Evolutionary conservation across 202 grass and related monocot species (phyloP).

Genomic region (Saccharum hybrid): DNA sequence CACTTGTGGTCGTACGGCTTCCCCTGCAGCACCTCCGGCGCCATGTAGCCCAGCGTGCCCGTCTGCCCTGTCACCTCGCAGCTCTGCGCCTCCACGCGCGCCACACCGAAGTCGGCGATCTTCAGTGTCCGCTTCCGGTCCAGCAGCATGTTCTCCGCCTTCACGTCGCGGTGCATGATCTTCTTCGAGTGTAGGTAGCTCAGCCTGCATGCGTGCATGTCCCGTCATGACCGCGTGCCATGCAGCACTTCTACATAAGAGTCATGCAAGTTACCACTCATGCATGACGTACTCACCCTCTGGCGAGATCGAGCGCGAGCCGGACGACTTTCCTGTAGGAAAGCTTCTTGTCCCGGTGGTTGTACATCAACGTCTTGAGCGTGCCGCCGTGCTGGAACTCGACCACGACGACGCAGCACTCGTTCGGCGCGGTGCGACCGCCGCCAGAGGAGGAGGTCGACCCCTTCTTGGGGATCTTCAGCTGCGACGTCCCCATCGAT

Average conservation of each 20-base stretch:
- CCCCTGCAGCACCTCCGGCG: constrained; percentile 88
- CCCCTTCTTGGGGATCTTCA: constrained; percentile 69
- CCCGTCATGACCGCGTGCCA: neutral
- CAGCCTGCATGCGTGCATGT: constrained; percentile 40
- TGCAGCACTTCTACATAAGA: no score
- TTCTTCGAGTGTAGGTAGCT: constrained; percentile 80
- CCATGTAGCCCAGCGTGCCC: constrained; percentile 85
- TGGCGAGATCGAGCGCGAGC: constrained; percentile 71
- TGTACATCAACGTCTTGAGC: constrained; percentile 73
- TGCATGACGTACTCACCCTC: constrained; percentile 54
- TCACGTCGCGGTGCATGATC: constrained; percentile 91
- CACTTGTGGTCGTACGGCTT: constrained; percentile 84
- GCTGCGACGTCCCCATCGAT: constrained; percentile 75
- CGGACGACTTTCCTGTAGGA: constrained; percentile 67
- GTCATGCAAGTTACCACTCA: no score
- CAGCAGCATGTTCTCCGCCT: constrained; percentile 93
- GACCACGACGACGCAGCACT: constrained; percentile 80
- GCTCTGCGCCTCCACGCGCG: constrained; percentile 71
- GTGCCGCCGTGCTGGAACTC: constrained; percentile 79
- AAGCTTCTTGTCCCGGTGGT: constrained; percentile 68
- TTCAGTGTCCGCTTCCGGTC: constrained; percentile 66
- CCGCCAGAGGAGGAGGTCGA: neutral
- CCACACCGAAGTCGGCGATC: constrained; percentile 96
- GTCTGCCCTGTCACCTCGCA: constrained; percentile 84
- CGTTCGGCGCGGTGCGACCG: constrained; percentile 19